A percentile compares a stretch with the other conserved stretches of the same genome.
Conservation (phyloP, 768 basidiomycete species). For the Daedaleopsis nitida region DNA sequence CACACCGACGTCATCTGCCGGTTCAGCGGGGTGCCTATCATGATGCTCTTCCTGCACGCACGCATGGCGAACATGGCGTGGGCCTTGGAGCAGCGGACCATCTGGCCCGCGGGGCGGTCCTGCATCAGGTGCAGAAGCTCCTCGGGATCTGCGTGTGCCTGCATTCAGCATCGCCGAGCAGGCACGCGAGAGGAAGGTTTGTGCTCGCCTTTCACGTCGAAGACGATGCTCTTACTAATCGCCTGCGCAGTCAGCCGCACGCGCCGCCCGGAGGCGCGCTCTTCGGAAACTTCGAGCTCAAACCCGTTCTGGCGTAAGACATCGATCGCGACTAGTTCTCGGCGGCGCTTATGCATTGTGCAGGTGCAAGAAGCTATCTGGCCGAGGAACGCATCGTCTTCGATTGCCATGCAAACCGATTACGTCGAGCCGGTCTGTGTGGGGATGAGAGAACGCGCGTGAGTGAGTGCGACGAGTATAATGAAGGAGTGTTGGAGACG, state of each 20-base stretch:
- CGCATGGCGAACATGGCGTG: slow-evolving; percentile 96
- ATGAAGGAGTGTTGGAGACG: too few relatives aligned
- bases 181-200: slow-evolving; percentile 6
- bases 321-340: slow-evolving; percentile 76
- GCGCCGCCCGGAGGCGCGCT: slow-evolving; percentile 42
- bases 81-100: slow-evolving; percentile 92
- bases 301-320: slow-evolving; percentile 87
- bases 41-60: slow-evolving; percentile 94
- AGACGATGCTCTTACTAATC: slow-evolving; percentile 87
- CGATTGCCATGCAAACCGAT: too few relatives aligned
- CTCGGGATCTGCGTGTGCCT: slow-evolving; percentile 69
- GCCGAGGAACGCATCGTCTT: too few relatives aligned
- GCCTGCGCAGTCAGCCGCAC: slow-evolving; percentile 82
- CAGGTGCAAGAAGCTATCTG: too few relatives aligned
- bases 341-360: too few relatives aligned
- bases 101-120: slow-evolving; percentile 73
- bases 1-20: slow-evolving; percentile 78
- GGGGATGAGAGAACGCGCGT: too few relatives aligned
- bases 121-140: slow-evolving; percentile 87
- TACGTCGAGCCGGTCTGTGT: too few relatives aligned
- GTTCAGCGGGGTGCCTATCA: slow-evolving; percentile 89
- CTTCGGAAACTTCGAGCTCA: slow-evolving; percentile 62
- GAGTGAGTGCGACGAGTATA: too few relatives aligned
- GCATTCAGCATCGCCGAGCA: slow-evolving; percentile 6
- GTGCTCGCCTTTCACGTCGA: slow-evolving; percentile 78